Evolutionary conservation across 2,329 filamentous ascomycete genomes (phyloP).

Genomic region (Aspergillus fumigatiaffinis): DNA sequence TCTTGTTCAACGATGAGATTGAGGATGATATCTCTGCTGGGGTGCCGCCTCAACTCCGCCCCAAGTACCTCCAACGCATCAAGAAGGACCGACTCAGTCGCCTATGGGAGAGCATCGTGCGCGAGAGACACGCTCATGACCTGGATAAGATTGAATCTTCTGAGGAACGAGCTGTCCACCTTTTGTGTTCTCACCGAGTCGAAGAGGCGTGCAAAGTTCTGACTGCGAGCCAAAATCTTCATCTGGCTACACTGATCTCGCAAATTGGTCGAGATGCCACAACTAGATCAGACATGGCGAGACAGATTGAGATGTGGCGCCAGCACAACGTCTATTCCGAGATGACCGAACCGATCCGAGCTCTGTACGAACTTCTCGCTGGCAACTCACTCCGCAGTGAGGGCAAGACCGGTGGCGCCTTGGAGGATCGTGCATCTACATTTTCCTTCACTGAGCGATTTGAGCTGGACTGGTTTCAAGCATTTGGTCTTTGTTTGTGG

Average conservation of each 20-base stretch:
- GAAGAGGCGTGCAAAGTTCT: constrained; percentile 79
- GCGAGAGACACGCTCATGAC: constrained; percentile 64
- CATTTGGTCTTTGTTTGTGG: constrained; percentile 88
- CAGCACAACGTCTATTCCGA: constrained; percentile 80
- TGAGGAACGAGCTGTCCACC: constrained; percentile 80
- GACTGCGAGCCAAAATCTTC: constrained; percentile 70
- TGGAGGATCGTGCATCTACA: constrained; percentile 74
- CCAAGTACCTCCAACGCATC: constrained; percentile 41
- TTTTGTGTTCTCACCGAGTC: constrained; percentile 73
- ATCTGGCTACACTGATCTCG: constrained; percentile 78
- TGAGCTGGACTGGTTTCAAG: constrained; percentile 85
- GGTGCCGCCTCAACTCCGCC: constrained; percentile 36
- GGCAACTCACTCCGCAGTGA: constrained; percentile 83
- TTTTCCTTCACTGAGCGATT: constrained; percentile 84
- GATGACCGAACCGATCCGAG: constrained; percentile 76
- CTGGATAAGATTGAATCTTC: constrained; percentile 60
- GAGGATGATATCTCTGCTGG: constrained; percentile 44
- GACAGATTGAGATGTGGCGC: constrained; percentile 81
- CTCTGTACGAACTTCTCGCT: constrained; percentile 82
- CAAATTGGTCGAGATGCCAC: constrained; percentile 71
- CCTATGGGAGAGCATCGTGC: constrained; percentile 40
- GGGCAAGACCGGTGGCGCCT: constrained; percentile 65
- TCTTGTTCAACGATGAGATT: constrained; percentile 73
- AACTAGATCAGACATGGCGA: constrained; percentile 68
- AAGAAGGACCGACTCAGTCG: constrained; percentile 46